Base-by-base conservation (phyloP, 2,329 filamentous ascomycete species). In the Talaromyces sp. region DNA sequence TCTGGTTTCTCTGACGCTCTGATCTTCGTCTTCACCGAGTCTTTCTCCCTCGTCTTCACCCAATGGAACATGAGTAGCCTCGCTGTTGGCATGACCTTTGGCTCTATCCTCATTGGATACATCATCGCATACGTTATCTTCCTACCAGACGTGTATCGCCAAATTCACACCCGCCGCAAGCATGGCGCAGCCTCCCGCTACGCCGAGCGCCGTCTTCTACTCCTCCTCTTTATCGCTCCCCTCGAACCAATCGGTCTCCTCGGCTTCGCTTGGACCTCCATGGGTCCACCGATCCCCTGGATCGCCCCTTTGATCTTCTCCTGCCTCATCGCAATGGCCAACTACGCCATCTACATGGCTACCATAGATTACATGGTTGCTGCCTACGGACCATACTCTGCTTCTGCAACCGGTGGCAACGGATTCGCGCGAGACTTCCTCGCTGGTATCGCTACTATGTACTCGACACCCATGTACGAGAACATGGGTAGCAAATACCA, bases 361-460 rank as follows among this genome's bases (percentile, higher is more conserved):
- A 89, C 86, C 1, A 88, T 90, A 58, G 86, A 91, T 70, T 91
- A 91, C 73, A 89, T 90, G 82, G 83, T 90, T 32, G 86, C 85
- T 52, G 85, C 87, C 0, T 90, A 90, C 63, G 88, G 88, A 0
- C 83, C 84, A 0, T 90, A 89, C 67, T 84, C 86, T 2, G 87
- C 88, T 1, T 89, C 86, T 0, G 88, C 88, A 0, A 90, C 88
- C 0, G 88, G 88, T 36, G 88, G 88, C 17, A 91, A 91, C 57
- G 88, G 87, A 1, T 90, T 87, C 74, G 81, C 86, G 2, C 81
- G 88, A 59, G 88, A 91, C 65, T 86, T 90, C 70, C 75, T 91
- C 0, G 88, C 88, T 2, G 88, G 88, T 70, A 78, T 90, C 8
- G 81, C 89, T 1, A 88, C 87, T 0, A 77, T 90, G 45, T 86